Base-by-base conservation (phyloP, 768 basidiomycete species). In the Termitomyces sp. region DNA sequence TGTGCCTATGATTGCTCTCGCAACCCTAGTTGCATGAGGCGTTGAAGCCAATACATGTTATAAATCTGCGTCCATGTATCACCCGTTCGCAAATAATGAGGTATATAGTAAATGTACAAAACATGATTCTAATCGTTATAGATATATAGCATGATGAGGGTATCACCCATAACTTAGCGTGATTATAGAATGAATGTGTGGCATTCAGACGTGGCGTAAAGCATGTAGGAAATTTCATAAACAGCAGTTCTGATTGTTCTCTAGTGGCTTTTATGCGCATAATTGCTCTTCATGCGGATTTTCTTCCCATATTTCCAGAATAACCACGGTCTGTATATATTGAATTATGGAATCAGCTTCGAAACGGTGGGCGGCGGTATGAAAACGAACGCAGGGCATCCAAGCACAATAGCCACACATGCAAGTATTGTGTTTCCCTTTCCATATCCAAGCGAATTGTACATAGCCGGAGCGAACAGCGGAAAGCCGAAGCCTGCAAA, bases 401-500 rank as follows among this genome's bases (percentile, higher is more conserved):
- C 88, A 14, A 91, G 70, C 1, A 70, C 79, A 57, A 91, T 83
- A 2, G 86, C 77, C 1, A 81, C 64, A 9, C 69, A 79, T 0
- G 89, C 89, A 6, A 92, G 77, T 3, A 92, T 76, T 0, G 89
- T 87, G 63, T 85, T 73, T 8, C 87, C 88, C 62, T 85, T 87
- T 0, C 89, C 91, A 59, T 86, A 88, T 4, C 89, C 91, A 0
- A 92, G 75, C 14, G 76, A 74, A 1, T 75, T 70, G 71, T 83
- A 91, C 84, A 92, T 88, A 42, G 81, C 75, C 20, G 87, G 85
- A 3, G 86, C 88, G 65, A 92, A 92, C n/a, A 92, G 73, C 2
- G 91, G 91, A 68, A 93, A 91, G 1, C 81, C 85, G 57, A 90
- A 92, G 0, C 91, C 91, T 1, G 84, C 83, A 0, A 90, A 58